Conservation (phyloP, 2,329 filamentous ascomycete genomes). For the Scedosporium boydii region DNA sequence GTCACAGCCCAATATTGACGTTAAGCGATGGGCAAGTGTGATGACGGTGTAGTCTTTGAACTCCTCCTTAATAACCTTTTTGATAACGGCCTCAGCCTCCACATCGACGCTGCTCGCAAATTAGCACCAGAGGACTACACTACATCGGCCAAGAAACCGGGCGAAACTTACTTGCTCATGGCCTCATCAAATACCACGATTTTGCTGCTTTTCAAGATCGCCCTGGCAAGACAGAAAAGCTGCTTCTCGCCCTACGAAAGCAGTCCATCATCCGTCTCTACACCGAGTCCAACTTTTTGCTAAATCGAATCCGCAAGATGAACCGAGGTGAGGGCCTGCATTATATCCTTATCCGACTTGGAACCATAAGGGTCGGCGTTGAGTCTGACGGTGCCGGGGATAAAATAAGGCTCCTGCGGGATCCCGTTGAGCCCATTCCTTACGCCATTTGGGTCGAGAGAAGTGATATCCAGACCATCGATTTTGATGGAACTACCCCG, state of each 20-base stretch:
- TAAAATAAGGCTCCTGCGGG: constrained; percentile 37
- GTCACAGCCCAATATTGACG: background rate
- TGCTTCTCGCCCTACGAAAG: constrained; percentile 35
- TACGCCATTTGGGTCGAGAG: constrained; percentile 10
- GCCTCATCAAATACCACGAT: background rate
- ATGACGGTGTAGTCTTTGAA: background rate
- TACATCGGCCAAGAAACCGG: background rate
- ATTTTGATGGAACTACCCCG: constrained; percentile 29
- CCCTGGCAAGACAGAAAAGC: constrained; percentile 3
- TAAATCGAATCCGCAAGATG: constrained; percentile 29
- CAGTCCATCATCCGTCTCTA: background rate
- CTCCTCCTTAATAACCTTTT: background rate
- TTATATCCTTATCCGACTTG: constrained; percentile 27
- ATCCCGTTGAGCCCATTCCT: constrained; percentile 25
- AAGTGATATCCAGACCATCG: constrained; percentile 26
- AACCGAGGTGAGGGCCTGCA: constrained; percentile 30
- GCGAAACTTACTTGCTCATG: constrained; percentile 7
- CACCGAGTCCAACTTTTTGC: constrained; percentile 21
- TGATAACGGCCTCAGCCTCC: background rate
- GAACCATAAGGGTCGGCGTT: constrained; percentile 33
- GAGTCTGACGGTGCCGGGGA: constrained; percentile 32
- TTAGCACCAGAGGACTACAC: background rate
- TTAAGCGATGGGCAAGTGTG: background rate
- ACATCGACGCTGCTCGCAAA: background rate
- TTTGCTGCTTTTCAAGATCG: background rate